These are phyloP conservation scores for Candolleomyces efflorescens DNA, from an alignment of 768 basidiomycete genomes.

Conservation along the genomic window DNA sequence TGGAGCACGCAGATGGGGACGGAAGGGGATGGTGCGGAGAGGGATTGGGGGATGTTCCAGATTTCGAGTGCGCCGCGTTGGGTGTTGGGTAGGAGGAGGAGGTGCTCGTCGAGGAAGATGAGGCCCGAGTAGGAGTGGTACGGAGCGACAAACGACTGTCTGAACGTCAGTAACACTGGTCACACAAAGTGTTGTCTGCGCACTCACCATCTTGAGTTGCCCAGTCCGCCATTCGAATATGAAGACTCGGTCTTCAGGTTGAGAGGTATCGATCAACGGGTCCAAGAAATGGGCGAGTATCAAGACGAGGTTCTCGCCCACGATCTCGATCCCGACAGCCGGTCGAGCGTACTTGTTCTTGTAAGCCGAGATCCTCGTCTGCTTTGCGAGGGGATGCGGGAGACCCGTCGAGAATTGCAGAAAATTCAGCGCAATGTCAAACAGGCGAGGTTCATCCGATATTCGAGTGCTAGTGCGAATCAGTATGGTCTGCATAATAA, in stretches of 20 bases:
- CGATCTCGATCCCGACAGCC: constrained; percentile 39
- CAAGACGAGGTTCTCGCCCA: constrained; percentile 40
- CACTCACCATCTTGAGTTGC: constrained; percentile 29
- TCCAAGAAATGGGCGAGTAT: constrained; percentile 24
- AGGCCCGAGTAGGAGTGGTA: constrained; percentile 25
- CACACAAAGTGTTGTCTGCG: neutral
- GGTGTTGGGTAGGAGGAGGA: constrained; percentile 32
- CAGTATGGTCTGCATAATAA: neutral
- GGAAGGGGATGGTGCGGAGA: constrained; percentile 9
- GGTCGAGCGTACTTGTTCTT: constrained; percentile 22
- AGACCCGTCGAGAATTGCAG: constrained; percentile 30
- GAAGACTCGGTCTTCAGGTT: constrained; percentile 28
- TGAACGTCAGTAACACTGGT: neutral
- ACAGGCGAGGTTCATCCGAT: neutral
- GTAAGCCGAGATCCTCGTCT: constrained; percentile 25
- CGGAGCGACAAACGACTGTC: constrained; percentile 17
- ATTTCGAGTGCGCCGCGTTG: constrained; percentile 26
- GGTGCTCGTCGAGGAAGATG: constrained; percentile 28
- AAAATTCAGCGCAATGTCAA: constrained; percentile 9
- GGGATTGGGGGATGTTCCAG: constrained; percentile 26
- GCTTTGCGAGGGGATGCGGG: constrained; percentile 31
- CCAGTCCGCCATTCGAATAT: constrained; percentile 43
- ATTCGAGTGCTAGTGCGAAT: neutral
- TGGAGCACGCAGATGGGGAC: constrained; percentile 19
- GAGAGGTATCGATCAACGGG: neutral